These are phyloP conservation scores for Saccharomyces paradoxus DNA, from an alignment of 805 yeast species.

Conservation along the genomic window DNA sequence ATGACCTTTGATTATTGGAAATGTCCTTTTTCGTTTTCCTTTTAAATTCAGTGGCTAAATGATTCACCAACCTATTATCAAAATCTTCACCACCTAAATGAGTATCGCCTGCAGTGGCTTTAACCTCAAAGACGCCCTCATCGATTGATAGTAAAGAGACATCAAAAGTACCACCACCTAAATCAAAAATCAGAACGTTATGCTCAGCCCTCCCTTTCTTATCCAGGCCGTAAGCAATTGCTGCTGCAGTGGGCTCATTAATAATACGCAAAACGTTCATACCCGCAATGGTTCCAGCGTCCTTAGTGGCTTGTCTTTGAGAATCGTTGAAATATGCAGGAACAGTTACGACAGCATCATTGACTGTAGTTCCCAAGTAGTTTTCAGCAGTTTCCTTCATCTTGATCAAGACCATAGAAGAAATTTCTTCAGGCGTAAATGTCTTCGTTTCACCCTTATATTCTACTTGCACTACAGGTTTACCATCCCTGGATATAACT, in stretches of 20 bases:
- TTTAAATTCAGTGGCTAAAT: slow-evolving; percentile 85
- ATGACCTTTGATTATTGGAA: slow-evolving; percentile 82
- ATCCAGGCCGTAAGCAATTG: slow-evolving; percentile 90
- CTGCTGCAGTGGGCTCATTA: slow-evolving; percentile 95
- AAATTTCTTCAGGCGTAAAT: slow-evolving; percentile 88
- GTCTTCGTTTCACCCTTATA: slow-evolving; percentile 75
- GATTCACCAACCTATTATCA: slow-evolving; percentile 85
- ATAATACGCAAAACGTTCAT: slow-evolving; percentile 87
- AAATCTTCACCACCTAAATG: slow-evolving; percentile 97
- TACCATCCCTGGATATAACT: slow-evolving; percentile 61
- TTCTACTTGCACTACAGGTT: slow-evolving; percentile 74
- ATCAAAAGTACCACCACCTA: slow-evolving; percentile 97
- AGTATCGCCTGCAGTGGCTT: slow-evolving; percentile 64
- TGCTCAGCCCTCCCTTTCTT: slow-evolving; percentile 68
- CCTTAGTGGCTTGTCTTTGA: slow-evolving; percentile 95
- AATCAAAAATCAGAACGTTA: slow-evolving; percentile 82
- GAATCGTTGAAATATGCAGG: slow-evolving; percentile 96
- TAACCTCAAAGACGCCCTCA: slow-evolving; percentile 92
- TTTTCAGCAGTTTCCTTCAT: slow-evolving; percentile 88
- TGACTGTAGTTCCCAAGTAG: slow-evolving; percentile 68
- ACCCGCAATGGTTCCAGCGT: slow-evolving; percentile 93
- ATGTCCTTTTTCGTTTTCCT: slow-evolving; percentile 90
- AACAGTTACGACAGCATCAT: slow-evolving; percentile 87
- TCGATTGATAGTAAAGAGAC: slow-evolving; percentile 82
- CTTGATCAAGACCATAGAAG: slow-evolving; percentile 83